Conservation (phyloP, 2,329 filamentous ascomycete genomes). For the Fusarium fujikuroi region DNA sequence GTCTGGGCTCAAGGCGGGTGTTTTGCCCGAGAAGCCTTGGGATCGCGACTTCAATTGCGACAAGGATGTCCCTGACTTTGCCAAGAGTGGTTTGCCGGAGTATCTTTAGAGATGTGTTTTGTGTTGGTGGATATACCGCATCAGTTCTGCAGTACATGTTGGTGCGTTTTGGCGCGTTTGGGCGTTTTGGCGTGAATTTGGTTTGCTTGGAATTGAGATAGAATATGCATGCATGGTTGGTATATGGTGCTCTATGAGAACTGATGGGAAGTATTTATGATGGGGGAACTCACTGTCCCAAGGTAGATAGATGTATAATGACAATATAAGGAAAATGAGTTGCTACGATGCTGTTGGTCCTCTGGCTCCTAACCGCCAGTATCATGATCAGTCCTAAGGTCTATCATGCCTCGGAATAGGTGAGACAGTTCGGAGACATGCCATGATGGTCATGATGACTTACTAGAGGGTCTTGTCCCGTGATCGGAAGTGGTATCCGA, state of each 20-base stretch:
- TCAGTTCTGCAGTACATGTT: not conserved
- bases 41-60: constrained; percentile 76
- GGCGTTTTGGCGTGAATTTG: constrained; percentile 13
- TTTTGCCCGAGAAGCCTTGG: constrained; percentile 81
- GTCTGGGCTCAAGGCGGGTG: constrained; percentile 78
- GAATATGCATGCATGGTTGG: constrained; percentile 5
- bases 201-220: not conserved
- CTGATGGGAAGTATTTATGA: constrained; percentile 5
- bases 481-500: not conserved
- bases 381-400: not conserved
- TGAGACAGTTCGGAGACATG: not conserved
- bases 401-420: not conserved
- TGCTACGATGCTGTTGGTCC: not conserved
- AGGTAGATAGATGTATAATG: constrained; percentile 21
- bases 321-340: constrained; percentile 1
- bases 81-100: constrained; percentile 58
- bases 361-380: not conserved
- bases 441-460: not conserved
- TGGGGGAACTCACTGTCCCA: not conserved
- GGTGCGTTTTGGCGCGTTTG: constrained; percentile 1
- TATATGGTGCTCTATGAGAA: constrained; percentile 17
- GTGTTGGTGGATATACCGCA: constrained; percentile 11
- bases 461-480: not conserved
- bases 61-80: constrained; percentile 64
- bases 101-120: constrained; percentile 50